A percentile compares a stretch with the other conserved stretches of the same genome.
Conservation (phyloP, 2,329 filamentous ascomycete species). For the Diaporthe capsici region DNA sequence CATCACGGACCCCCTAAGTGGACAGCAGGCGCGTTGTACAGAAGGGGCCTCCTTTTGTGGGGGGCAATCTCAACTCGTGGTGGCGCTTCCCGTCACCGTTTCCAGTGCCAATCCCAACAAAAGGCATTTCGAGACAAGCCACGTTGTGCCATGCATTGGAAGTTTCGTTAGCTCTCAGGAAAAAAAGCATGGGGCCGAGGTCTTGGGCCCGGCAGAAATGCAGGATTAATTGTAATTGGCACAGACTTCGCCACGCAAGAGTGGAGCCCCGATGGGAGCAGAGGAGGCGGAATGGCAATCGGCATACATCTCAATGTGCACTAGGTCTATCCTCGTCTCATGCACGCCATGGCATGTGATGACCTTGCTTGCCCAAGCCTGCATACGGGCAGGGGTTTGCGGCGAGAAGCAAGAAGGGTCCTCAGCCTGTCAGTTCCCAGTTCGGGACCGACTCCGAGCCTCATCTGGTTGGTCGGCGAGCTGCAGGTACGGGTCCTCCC, state of each 20-base stretch:
- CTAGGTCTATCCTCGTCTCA: too few relatives aligned
- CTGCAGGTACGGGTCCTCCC: neutral
- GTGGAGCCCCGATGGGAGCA: neutral
- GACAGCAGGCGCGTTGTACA: slow-evolving; percentile 14
- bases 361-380: neutral
- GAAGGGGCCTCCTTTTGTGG: slow-evolving; percentile 27
- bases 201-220: neutral
- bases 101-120: neutral
- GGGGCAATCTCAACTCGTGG: neutral
- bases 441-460: neutral
- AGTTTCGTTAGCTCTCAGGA: neutral
- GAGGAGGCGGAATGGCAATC: neutral
- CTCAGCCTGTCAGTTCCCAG: neutral
- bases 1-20: neutral
- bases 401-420: neutral
- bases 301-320: neutral
- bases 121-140: neutral
- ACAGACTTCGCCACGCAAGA: neutral
- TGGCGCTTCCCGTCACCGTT: neutral
- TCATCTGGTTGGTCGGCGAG: neutral
- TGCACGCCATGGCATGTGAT: neutral
- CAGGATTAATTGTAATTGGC: neutral
- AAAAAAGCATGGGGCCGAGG: neutral
- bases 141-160: slow-evolving; percentile 1
- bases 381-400: neutral